Evolutionary conservation across 2,329 filamentous ascomycete genomes (phyloP), one percentile per base, ranked within the genome.

Genomic region (Claviceps quebecensis): DNA sequence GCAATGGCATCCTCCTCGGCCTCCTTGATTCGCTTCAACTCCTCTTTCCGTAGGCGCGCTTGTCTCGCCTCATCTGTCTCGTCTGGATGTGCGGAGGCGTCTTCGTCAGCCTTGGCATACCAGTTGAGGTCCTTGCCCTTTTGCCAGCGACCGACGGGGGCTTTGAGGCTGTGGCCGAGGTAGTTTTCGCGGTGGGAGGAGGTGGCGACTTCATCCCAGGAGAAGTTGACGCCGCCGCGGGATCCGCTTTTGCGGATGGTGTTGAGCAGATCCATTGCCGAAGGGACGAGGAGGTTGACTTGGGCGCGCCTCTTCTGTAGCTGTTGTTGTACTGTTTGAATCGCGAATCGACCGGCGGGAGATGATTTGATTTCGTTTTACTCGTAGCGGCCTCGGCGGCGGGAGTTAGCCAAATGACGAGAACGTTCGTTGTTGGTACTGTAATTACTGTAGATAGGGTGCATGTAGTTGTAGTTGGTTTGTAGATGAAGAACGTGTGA

Each of bases 151-250:
- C 90, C 90, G 3, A 95, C 89, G 0, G 90, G 87, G 0, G 90
- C 90, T 74, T 91, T 95, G 53, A 96, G 70, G 53, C 86, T 93
- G 71, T 96, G 90, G 49, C 90, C 90, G 7, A 96, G 84, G 66
- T 81, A 84, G 61, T 83, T 95, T 68, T 98, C 90, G 67, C 93
- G 89, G 63, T 95, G 90, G 22, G 78, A 72, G 48, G 89, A 94
- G 57, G 75, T 81, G 65, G 91, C 84, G 63, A 98, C 91, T 59
- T 96, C 89, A 57, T 91, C 86, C 93, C 93, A 97, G 70, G 84
- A 90, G 73, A 98, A 98, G 67, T 96, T 89, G 68, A 86, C 86
- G 64, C 93, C 93, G 62, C 93, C 93, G 58, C 93, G 84, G 60
- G 88, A 93, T 66, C 95, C 91, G 17, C 76, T 72, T 70, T 98